These are phyloP conservation scores for Trypanosomatidae sp. DNA, from an alignment of 208 protist genomes.

Conservation along the genomic window DNA sequence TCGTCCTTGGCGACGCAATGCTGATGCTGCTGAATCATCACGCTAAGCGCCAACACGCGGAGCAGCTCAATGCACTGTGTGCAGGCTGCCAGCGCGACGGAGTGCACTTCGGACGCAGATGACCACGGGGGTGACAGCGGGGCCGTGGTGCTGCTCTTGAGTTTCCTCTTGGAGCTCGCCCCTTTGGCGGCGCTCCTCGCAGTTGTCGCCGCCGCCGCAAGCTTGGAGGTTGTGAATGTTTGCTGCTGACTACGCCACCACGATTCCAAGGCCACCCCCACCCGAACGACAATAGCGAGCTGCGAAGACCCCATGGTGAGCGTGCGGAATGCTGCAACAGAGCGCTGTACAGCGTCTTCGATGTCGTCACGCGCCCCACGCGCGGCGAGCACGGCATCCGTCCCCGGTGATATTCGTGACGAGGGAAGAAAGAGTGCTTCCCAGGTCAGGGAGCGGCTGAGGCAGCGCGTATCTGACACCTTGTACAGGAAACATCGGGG, in stretches of 20 bases:
- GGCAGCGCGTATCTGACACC: constrained; percentile 23
- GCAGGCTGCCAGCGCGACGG: constrained; percentile 2
- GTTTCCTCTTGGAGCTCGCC: constrained; percentile 5
- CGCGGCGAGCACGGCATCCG: not conserved
- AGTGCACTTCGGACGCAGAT: not conserved
- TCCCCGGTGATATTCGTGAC: not conserved
- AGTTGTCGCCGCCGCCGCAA: not conserved
- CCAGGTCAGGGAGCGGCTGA: constrained; percentile 25
- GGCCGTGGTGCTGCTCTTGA: not conserved
- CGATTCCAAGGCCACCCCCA: constrained; percentile 22
- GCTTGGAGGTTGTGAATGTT: not conserved
- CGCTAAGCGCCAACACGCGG: constrained; percentile 6
- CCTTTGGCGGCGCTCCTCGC: not conserved
- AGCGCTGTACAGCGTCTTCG: constrained; percentile 5
- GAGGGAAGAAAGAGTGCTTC: constrained; percentile 13
- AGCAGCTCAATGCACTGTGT: constrained; percentile 14
- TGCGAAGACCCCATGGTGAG: constrained; percentile 17
- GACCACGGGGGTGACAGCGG: not conserved
- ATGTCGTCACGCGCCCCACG: not conserved
- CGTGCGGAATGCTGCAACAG: constrained; percentile 22
- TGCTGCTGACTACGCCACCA: constrained; percentile 24
- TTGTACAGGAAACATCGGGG: constrained; percentile 22
- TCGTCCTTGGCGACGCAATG: constrained; percentile 1
- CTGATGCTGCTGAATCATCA: constrained; percentile 10
- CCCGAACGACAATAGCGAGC: constrained; percentile 9